These are phyloP conservation scores for Capronia americana DNA, from an alignment of 2,329 filamentous ascomycete species.

Conservation along the genomic window DNA sequence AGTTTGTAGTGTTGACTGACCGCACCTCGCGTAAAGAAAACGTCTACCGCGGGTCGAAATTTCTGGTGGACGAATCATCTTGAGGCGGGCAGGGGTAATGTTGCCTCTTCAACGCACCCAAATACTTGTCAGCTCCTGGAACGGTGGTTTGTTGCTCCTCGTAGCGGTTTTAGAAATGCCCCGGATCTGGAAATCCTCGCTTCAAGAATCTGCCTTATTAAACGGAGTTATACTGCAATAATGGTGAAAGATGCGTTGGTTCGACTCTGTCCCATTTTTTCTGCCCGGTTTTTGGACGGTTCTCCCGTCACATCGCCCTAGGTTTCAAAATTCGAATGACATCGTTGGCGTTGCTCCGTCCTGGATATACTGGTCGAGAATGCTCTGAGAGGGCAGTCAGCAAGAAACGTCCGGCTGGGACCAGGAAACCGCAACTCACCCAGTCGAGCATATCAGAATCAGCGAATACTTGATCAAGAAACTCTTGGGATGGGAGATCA, in stretches of 20 bases:
- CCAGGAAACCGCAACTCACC: background rate
- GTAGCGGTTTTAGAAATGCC: background rate
- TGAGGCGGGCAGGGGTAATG: background rate
- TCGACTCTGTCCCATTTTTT: background rate
- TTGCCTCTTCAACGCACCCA: background rate
- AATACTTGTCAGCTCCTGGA: background rate
- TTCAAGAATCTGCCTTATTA: background rate
- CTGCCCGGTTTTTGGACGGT: background rate
- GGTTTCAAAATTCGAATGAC: constrained; percentile 17
- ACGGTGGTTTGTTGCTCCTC: background rate
- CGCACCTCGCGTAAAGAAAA: too few relatives aligned
- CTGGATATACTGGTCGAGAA: constrained; percentile 23
- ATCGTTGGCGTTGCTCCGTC: constrained; percentile 18
- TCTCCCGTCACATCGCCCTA: background rate
- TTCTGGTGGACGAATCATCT: background rate
- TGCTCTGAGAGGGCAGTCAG: constrained; percentile 2
- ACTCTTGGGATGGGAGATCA: constrained; percentile 7
- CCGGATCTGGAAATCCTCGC: background rate
- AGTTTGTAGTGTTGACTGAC: background rate
- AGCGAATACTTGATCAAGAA: constrained; percentile 10
- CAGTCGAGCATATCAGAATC: constrained; percentile 16
- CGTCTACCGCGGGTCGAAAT: background rate
- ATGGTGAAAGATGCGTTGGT: background rate
- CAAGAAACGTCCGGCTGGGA: background rate
- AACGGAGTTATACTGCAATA: background rate